phyloP scores from a whole-genome alignment of 1,284 basidiomycete genomes.

The Malassezia furfur region DNA sequence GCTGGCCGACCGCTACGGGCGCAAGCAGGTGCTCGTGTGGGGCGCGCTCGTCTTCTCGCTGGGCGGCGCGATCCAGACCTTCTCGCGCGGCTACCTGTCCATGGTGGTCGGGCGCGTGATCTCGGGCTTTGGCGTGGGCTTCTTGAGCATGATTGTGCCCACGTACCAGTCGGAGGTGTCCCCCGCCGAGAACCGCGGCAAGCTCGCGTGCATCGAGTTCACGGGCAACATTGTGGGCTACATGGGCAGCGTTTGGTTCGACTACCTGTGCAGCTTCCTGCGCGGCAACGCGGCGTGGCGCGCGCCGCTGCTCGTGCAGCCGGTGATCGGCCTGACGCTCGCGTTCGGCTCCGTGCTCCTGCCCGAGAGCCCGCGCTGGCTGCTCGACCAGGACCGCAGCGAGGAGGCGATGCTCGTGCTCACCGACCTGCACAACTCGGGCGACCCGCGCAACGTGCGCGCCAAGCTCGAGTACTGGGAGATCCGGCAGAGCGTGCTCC shows the following conservation, averaged over 20 bases:
- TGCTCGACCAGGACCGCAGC: constrained; percentile 81
- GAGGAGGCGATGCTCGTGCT: constrained; percentile 76
- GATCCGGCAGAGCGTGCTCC: constrained; percentile 66
- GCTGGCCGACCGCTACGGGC: constrained; percentile 75
- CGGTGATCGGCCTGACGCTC: constrained; percentile 71
- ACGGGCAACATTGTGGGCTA: constrained; percentile 80
- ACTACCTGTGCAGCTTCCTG: constrained; percentile 80
- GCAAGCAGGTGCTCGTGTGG: constrained; percentile 73
- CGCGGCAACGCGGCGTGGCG: constrained; percentile 49
- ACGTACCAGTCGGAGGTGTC: constrained; percentile 97
- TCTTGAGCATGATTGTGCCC: constrained; percentile 80
- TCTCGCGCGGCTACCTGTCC: constrained; percentile 67
- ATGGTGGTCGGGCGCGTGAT: constrained; percentile 84
- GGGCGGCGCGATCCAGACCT: constrained; percentile 81
- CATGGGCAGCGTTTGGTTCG: constrained; percentile 68
- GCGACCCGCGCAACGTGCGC: constrained; percentile 61
- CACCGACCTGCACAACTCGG: constrained; percentile 73
- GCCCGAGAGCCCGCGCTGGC: constrained; percentile 90
- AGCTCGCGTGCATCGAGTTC: constrained; percentile 82
- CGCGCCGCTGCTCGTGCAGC: constrained; percentile 49
- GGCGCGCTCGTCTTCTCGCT: constrained; percentile 79
- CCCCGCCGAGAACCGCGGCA: constrained; percentile 65
- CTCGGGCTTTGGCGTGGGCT: constrained; percentile 84
- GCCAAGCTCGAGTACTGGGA: constrained; percentile 81
- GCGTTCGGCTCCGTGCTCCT: constrained; percentile 72